Evolutionary conservation across 176 grass and related monocot genomes (phyloP), one percentile per base, ranked within the genome.

Genomic region (Ensete glaucum): DNA sequence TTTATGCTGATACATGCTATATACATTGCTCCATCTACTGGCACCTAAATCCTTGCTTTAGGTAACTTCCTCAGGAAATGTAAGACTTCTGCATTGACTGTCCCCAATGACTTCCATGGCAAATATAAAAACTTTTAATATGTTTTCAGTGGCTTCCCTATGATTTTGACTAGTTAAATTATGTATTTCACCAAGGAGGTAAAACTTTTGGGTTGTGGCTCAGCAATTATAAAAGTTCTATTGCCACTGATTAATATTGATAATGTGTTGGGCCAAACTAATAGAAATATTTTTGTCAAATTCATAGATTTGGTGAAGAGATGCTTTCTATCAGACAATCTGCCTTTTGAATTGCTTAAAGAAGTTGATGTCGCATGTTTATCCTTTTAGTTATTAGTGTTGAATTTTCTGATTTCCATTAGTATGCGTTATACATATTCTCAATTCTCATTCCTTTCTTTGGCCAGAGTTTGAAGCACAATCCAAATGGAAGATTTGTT

Each of bases 401-500:
- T 29, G 11, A 10, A 54, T 15, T n/a, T 73, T 1, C 12, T 56
- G n/a, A 23, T 55, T 55, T 73, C 0, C 2, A 29, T 74, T 74
- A 26, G 27, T 57, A 14, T 19, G 53, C 24, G 34, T 34, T 8
- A 27, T 27, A 15, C 15, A 19, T 17, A 8, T 1, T 23, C 57
- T 23, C 22, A 23, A 23, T 23, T 23, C 23, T 60, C 52, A 73
- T 21, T 24, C 78, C 82, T 83, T 65, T 5, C 79, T 6, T 87
- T 81, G 53, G 15, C 54, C 87, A 99, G 95, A 99, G 76, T 82
- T 93, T 99, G 82, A 99, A 91, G 80, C 95, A 99, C 82, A 99
- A 99, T 49, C 95, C 86, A 62, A 99, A 94, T 82, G 95, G 95
- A 1, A 87, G 95, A 76, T 94, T 99, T 82, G 95, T 94, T 74